A percentile compares a stretch with the other conserved stretches of the same genome.
phyloP scores from a whole-genome alignment of 2,329 filamentous ascomycete species.

The Fusarium sp. region DNA sequence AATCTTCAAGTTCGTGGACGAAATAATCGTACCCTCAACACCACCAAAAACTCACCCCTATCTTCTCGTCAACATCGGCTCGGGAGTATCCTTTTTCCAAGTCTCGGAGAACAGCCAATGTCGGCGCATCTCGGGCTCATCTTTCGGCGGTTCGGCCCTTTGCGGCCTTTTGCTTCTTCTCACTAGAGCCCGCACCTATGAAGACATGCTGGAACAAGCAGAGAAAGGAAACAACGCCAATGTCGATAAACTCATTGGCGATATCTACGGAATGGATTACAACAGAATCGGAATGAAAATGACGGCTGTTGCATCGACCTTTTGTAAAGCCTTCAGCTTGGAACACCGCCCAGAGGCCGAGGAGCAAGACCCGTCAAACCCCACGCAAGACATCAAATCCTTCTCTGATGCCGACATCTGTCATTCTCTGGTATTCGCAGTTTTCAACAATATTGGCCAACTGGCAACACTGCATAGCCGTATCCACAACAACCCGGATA shows the following conservation, averaged over 20 bases:
- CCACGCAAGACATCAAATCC: constrained; percentile 58
- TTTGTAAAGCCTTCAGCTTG: constrained; percentile 95
- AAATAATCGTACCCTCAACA: constrained; percentile 88
- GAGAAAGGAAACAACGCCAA: constrained; percentile 91
- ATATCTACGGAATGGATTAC: constrained; percentile 97
- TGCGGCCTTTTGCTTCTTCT: constrained; percentile 95
- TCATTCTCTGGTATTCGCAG: constrained; percentile 90
- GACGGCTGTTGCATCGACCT: constrained; percentile 94
- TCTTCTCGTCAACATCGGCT: constrained; percentile 97
- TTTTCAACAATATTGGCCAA: constrained; percentile 98
- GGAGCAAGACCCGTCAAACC: constrained; percentile 75
- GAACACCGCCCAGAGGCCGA: constrained; percentile 84
- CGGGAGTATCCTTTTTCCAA: constrained; percentile 96
- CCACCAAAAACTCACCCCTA: constrained; percentile 90
- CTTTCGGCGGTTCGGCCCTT: constrained; percentile 92
- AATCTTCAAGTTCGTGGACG: constrained; percentile 95
- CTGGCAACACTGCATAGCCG: constrained; percentile 96
- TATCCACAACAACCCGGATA: constrained; percentile 90
- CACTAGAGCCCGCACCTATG: constrained; percentile 91
- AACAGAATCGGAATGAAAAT: constrained; percentile 96
- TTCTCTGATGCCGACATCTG: constrained; percentile 90
- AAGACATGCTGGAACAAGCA: constrained; percentile 94
- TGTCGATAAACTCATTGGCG: constrained; percentile 96
- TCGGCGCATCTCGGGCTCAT: constrained; percentile 93
- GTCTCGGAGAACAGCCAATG: constrained; percentile 89